Conservation (phyloP, 768 basidiomycete genomes). For the Cantharellus cinnabarinus region DNA sequence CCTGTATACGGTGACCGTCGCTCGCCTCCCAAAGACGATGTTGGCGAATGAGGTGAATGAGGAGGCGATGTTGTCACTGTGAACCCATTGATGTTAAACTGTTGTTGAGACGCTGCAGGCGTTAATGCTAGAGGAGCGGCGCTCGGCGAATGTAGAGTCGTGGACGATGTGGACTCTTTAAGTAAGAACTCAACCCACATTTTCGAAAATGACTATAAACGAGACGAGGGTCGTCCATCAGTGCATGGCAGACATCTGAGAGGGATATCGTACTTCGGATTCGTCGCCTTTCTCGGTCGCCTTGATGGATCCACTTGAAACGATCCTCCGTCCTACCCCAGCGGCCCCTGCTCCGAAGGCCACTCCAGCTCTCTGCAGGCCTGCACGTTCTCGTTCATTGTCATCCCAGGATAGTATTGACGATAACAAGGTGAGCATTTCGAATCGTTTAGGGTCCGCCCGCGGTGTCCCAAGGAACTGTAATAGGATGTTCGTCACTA, state of each 20-base stretch:
- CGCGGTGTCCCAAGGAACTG: slow-evolving; percentile 80
- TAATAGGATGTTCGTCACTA: slow-evolving; percentile 86
- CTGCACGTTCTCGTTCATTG: slow-evolving; percentile 76
- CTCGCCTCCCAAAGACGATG: no score
- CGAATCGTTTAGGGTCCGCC: slow-evolving; percentile 85
- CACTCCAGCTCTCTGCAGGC: slow-evolving; percentile 38
- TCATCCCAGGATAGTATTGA: slow-evolving; percentile 90
- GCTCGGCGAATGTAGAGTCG: neutral
- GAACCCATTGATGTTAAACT: no score
- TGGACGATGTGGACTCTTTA: slow-evolving; percentile 41
- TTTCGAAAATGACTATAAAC: slow-evolving; percentile 73
- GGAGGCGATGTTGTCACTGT: no score
- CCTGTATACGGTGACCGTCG: no score
- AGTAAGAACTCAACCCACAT: slow-evolving; percentile 97
- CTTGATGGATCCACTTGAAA: slow-evolving; percentile 15
- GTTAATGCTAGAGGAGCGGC: neutral
- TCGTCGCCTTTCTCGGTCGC: slow-evolving; percentile 67
- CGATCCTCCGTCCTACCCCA: slow-evolving; percentile 17
- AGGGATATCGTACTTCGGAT: slow-evolving; percentile 38
- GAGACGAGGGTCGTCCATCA: neutral
- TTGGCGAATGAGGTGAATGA: no score
- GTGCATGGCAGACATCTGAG: neutral
- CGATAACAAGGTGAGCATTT: slow-evolving; percentile 78
- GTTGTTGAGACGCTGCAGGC: neutral
- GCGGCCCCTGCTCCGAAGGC: slow-evolving; percentile 15